phyloP scores from a whole-genome alignment of 1,284 basidiomycete genomes.

The Porogramme epimiltina region DNA sequence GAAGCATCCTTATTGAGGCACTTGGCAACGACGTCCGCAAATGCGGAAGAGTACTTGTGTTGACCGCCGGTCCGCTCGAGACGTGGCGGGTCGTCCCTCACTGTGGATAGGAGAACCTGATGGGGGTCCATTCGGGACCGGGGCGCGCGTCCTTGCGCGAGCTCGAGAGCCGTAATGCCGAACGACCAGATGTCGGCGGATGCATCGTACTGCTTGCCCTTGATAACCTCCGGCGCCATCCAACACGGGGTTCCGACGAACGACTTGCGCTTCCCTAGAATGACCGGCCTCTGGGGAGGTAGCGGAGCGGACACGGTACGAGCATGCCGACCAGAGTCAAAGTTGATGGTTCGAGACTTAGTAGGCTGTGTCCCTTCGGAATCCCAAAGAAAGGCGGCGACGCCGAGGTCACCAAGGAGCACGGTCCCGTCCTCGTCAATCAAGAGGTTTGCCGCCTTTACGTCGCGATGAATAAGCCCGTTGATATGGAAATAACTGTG shows the following conservation, averaged over 20 bases:
- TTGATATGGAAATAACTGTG: constrained; percentile 83
- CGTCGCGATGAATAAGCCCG: constrained; percentile 86
- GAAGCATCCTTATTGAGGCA: constrained; percentile 85
- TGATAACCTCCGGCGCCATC: constrained; percentile 93
- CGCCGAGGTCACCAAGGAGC: constrained; percentile 85
- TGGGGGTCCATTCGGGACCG: constrained; percentile 76
- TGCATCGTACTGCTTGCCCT: constrained; percentile 81
- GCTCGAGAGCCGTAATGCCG: constrained; percentile 86
- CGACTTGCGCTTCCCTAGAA: constrained; percentile 73
- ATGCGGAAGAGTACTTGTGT: constrained; percentile 80
- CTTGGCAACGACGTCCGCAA: constrained; percentile 81
- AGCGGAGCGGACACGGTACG: background rate
- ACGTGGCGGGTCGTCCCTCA: constrained; percentile 73
- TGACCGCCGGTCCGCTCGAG: constrained; percentile 72
- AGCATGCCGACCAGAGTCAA: constrained; percentile 9
- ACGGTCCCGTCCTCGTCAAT: constrained; percentile 90
- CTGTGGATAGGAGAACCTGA: constrained; percentile 74
- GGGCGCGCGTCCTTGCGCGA: constrained; percentile 83
- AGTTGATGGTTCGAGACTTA: constrained; percentile 22
- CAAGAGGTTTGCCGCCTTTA: constrained; percentile 89
- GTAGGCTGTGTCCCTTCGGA: constrained; percentile 44
- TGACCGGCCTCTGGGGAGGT: constrained; percentile 23
- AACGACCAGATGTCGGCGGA: constrained; percentile 93
- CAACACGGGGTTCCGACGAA: constrained; percentile 95
- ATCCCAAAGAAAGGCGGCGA: constrained; percentile 78